A percentile compares a stretch with the other conserved stretches of the same genome.
Evolutionary conservation across 1,284 basidiomycete species (phyloP).

Genomic region (Ustilago curta): DNA sequence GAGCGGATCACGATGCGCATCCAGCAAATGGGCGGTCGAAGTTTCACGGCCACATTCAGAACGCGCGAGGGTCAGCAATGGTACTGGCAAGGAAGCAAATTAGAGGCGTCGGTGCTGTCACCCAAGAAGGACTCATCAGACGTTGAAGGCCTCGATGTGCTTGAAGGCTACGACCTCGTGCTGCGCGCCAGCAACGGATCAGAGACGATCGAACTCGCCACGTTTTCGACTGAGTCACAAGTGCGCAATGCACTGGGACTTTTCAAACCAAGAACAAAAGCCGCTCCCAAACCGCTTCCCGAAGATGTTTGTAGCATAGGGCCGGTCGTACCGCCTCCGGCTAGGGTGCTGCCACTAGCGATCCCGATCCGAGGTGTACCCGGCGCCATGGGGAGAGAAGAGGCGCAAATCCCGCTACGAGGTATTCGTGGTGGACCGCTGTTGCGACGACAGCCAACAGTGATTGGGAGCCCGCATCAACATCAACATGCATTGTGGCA

Average conservation of each 20-base stretch:
- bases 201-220: conserved; percentile 33
- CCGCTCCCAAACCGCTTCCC: conserved; percentile 22
- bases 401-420: conserved; percentile 23
- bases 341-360: conserved; percentile 36
- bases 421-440: conserved; percentile 50
- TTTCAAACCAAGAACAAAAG: conserved; percentile 34
- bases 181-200: conserved; percentile 8
- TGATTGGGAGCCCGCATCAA: conserved; percentile 11
- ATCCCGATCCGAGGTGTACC: conserved; percentile 16
- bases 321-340: conserved; percentile 13
- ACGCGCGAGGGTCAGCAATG: conserved; percentile 28
- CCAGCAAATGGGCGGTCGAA: conserved; percentile 18
- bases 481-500: conserved; percentile 41
- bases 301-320: conserved; percentile 16
- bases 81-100: conserved; percentile 32
- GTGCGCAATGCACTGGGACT: conserved; percentile 43
- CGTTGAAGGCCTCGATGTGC: background rate
- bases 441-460: conserved; percentile 19
- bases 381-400: conserved; percentile 2
- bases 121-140: background rate
- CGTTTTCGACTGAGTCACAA: conserved; percentile 42
- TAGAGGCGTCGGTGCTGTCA: conserved; percentile 33
- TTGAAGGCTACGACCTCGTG: conserved; percentile 33
- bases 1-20: conserved; percentile 30
- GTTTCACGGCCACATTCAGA: conserved; percentile 27